Base-by-base conservation (phyloP, 2,329 filamentous ascomycete genomes). In the Claviceps africana region DNA sequence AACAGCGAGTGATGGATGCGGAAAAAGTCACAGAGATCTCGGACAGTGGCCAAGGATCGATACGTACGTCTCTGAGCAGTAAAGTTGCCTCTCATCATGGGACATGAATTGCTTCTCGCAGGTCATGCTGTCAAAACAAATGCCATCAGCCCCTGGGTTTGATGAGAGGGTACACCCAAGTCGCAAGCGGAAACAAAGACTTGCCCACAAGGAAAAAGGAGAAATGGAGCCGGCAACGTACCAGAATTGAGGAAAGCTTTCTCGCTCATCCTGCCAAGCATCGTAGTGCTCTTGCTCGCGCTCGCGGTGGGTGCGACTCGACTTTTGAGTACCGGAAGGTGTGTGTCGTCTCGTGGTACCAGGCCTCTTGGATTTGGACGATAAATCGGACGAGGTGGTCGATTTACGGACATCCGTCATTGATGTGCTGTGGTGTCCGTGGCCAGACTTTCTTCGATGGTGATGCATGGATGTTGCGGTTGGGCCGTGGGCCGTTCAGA, bases 61-160 rank as follows among this genome's bases (percentile, higher is more conserved):
- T 54, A 72, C 78, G 67, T 72, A 82, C 78, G 71, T 67, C 61
- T 82, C 78, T 39, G 80, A 83, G 65, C 80, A 83, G 68, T 83
- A 83, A 44, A 82, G 65, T 55, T 73, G 71, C 56, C 71, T 75
- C 58, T 78, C 78, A 60, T 79, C 75, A 42, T 73, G 70, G 48
- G 78, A 73, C 25, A 80, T 65, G 63, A 83, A 83, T 66, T 83
- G 79, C 67, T 82, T 83, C 64, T 83, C 80, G 64, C 80, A 83
- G 10, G 74, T 77, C 79, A 82, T 83, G 66, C 80, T 83, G 59
- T 54, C 52, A 47, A 25, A 17, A 35, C n/a, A 21, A 31, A 35
- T 7, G 13, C n/a, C 8, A 28, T 45, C 11, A 50, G 52, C 11
- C 21, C 4, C 11, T 11, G n/a, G 4, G 25, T 11, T 10, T 19